Evolutionary conservation across 192 early-diverging fungal genomes (phyloP).

Genomic region (Entomortierella parvispora): DNA sequence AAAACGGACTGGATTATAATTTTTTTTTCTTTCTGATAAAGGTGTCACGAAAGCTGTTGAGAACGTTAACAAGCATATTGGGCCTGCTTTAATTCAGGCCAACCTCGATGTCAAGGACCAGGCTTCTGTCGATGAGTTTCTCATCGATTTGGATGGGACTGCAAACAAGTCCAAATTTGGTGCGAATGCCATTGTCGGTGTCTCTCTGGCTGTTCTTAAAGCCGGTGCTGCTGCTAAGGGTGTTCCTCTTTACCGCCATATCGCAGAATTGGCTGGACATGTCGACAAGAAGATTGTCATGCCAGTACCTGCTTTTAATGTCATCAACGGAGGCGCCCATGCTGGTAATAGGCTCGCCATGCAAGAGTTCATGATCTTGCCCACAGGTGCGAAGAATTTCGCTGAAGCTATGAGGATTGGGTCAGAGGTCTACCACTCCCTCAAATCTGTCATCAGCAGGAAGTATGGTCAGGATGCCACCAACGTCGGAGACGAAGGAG

Average conservation of each 20-base stretch:
- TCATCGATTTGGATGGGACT: constrained; percentile 94
- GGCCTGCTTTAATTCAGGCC: constrained; percentile 83
- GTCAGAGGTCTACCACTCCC: constrained; percentile 95
- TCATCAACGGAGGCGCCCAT: constrained; percentile 99
- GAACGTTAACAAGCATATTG: constrained; percentile 93
- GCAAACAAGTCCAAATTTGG: constrained; percentile 96
- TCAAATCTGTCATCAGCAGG: constrained; percentile 98
- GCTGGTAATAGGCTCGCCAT: constrained; percentile 99
- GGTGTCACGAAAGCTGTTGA: constrained; percentile 90
- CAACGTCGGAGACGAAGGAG: constrained; percentile 99
- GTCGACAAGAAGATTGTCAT: constrained; percentile 89
- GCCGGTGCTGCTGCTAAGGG: constrained; percentile 96
- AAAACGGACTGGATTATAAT: background rate
- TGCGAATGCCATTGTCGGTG: constrained; percentile 98
- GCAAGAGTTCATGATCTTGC: constrained; percentile 99
- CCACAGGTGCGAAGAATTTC: constrained; percentile 93
- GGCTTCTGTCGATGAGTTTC: constrained; percentile 87
- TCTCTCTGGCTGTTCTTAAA: constrained; percentile 94
- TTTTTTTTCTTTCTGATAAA: constrained; percentile 22
- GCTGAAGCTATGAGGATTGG: constrained; percentile 98
- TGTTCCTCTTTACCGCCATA: constrained; percentile 95
- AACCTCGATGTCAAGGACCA: constrained; percentile 89
- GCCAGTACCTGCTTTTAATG: constrained; percentile 97
- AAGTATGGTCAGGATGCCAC: too few relatives aligned
- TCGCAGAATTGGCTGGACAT: constrained; percentile 86